phyloP scores from a whole-genome alignment of 2,329 filamentous ascomycete species.

The Colletotrichum theobromicola region DNA sequence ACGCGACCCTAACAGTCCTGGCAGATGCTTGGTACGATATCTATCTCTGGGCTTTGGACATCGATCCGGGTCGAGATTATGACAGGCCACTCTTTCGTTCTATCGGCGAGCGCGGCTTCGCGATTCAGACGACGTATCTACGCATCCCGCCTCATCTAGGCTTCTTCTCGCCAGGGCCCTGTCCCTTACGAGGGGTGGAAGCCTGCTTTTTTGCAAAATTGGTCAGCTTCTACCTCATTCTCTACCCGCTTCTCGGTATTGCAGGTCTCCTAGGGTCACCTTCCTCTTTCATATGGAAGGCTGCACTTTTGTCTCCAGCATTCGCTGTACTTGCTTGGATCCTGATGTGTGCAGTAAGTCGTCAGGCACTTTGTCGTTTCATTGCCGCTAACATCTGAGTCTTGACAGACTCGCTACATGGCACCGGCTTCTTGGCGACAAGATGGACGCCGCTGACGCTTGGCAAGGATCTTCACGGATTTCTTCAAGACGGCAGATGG shows the following conservation, averaged over 20 bases:
- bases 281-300: background rate
- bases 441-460: background rate
- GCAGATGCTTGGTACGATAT: background rate
- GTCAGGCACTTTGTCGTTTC: background rate
- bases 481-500: background rate
- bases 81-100: background rate
- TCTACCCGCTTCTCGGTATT: background rate
- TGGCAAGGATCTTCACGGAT: background rate
- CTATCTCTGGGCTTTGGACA: background rate
- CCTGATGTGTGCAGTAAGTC: background rate
- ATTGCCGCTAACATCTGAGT: background rate
- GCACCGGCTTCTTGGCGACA: background rate
- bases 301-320: background rate
- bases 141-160: background rate
- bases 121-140: background rate
- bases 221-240: background rate
- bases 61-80: background rate
- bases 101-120: background rate
- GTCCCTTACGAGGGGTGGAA: background rate
- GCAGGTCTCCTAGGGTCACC: background rate
- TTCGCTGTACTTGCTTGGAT: background rate
- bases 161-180: background rate
- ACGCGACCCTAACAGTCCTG: background rate
- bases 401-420: background rate
- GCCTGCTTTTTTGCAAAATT: background rate